These are phyloP conservation scores for Gautieria morchelliformis DNA, from an alignment of 768 basidiomycete genomes.

Conservation along the genomic window DNA sequence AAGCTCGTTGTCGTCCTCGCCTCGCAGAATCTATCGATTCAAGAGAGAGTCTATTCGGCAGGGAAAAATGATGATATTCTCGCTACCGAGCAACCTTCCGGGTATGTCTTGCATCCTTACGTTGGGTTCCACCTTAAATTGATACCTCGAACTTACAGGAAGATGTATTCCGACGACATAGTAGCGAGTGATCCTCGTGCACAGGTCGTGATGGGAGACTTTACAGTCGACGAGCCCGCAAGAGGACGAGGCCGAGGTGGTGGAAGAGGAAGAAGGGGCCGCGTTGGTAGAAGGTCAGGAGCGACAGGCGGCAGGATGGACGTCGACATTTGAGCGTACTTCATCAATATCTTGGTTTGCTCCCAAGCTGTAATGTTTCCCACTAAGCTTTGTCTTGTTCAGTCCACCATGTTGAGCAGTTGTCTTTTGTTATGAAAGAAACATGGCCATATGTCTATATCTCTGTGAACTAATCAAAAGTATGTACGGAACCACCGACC, in stretches of 20 bases:
- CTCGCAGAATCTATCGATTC: not conserved
- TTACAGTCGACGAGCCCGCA: not conserved
- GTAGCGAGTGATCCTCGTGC: constrained; percentile 58
- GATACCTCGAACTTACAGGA: constrained; percentile 32
- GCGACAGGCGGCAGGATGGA: constrained; percentile 3
- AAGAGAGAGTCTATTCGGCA: constrained; percentile 1
- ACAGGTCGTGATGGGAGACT: constrained; percentile 33
- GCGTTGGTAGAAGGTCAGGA: not conserved
- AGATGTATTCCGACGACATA: constrained; percentile 78
- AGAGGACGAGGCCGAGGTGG: not conserved
- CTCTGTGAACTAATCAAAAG: not conserved
- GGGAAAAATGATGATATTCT: constrained; percentile 11
- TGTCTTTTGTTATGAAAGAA: too few species aligned
- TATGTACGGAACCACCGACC: constrained; percentile 7
- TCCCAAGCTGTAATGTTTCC: not conserved
- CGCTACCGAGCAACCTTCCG: not conserved
- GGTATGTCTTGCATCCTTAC: not conserved
- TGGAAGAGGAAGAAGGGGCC: not conserved
- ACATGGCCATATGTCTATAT: not conserved
- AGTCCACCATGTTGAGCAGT: too few species aligned
- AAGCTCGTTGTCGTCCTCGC: constrained; percentile 1
- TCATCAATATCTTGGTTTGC: not conserved
- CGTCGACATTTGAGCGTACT: not conserved
- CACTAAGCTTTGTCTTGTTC: too few species aligned
- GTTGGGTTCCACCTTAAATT: not conserved